Base-by-base conservation (phyloP, 129 eudicot genomes). In the Centella asiatica region DNA sequence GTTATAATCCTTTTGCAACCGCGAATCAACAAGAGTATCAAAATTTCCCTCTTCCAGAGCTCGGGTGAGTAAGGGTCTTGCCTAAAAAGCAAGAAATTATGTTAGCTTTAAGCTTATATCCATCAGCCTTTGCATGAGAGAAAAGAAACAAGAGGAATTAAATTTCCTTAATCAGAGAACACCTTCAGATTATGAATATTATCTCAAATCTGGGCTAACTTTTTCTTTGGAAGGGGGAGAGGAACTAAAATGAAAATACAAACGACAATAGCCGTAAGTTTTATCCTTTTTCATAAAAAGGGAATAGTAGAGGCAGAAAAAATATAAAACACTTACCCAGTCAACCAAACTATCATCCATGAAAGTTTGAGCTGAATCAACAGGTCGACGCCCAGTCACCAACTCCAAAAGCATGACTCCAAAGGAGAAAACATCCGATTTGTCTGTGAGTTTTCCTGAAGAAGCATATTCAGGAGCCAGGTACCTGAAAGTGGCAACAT, bases 401-500 rank as follows among this genome's bases (percentile, higher is more conserved):
- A 93, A 57, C 77, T 93, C 99, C 57, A 93, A 75, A 61, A 93
- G 96, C 92, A 93, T 78, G 33, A 93, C 88, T 17, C 99, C 99
- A 63, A 77, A 93, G 18, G 99, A 93, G 92, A 87, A 93, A 53
- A 93, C 96, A 69, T 93, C 96, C 1, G 99, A 93, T 70, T 85
- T 93, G 24, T 87, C 96, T 0, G 95, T 73, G 37, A 93, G 95
- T 69, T 93, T 87, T 42, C 96, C 99, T 20, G 96, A 84, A 44
- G 99, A 62, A 53, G 99, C 99, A 82, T 87, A 93, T 62, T 93
- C 99, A 19, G 96, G 99, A 52, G 99, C 99, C 60, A 93, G 69
- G 77, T 93, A 93, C 83, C 99, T 93, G 52, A 1, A 63, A 7
- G 23, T 39, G n/a, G 29, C 32, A 31, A 23, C n/a, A n/a, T n/a